These are phyloP conservation scores for Pichia sp. DNA, from an alignment of 1,139 yeast genomes.

Conservation along the genomic window DNA sequence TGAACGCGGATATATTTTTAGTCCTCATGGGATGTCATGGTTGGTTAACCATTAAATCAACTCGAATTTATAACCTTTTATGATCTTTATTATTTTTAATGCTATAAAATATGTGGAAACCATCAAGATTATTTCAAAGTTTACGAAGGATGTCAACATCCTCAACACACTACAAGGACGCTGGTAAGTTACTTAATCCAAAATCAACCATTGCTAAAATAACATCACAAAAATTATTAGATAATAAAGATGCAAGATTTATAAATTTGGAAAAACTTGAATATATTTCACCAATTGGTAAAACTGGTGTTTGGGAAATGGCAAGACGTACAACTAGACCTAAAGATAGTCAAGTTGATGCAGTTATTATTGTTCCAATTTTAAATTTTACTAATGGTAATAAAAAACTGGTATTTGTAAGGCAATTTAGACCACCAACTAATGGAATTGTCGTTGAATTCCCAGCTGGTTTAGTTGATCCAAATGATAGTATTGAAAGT, in stretches of 20 bases:
- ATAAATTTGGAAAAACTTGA: conserved; percentile 55
- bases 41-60: too few species aligned
- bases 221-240: conserved; percentile 30
- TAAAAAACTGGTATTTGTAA: conserved; percentile 62
- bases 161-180: conserved; percentile 5
- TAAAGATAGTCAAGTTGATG: conserved; percentile 63
- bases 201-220: conserved; percentile 31
- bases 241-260: conserved; percentile 48
- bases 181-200: conserved; percentile 12
- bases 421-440: conserved; percentile 90
- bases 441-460: conserved; percentile 83
- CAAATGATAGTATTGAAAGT: conserved; percentile 64
- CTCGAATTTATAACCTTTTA: too few species aligned
- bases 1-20: too few species aligned
- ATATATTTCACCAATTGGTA: conserved; percentile 66
- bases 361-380: conserved; percentile 81
- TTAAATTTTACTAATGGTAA: conserved; percentile 35
- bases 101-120: too few species aligned
- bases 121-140: too few species aligned
- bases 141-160: conserved; percentile 6
- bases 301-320: conserved; percentile 77
- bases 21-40: too few species aligned
- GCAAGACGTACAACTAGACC: conserved; percentile 80
- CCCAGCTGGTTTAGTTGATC: conserved; percentile 93
- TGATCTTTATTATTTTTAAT: too few species aligned